A percentile compares a stretch with the other conserved stretches of the same genome.
These are phyloP conservation scores for Cyclostephanos tholiformis DNA, from an alignment of 108 stramenopile genomes.

Conservation along the genomic window DNA sequence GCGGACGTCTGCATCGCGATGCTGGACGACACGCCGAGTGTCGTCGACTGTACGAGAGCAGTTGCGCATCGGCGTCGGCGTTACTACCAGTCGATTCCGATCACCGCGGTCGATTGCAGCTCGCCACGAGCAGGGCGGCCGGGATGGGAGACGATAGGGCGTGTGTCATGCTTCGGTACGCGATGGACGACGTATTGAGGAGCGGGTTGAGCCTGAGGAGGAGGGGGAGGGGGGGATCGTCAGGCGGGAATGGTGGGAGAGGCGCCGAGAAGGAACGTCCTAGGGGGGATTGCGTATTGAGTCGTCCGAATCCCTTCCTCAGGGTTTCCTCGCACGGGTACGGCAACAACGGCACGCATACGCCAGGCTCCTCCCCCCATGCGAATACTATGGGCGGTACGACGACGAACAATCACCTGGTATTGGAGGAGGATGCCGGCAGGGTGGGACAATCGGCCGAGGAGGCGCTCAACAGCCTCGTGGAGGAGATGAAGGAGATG, in stretches of 20 bases:
- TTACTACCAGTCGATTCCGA: constrained; percentile 89
- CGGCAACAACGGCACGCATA: too few species aligned
- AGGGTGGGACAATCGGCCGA: constrained; percentile 70
- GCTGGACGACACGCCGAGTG: constrained; percentile 58
- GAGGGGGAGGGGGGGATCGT: constrained; percentile 47
- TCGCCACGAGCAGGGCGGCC: constrained; percentile 73
- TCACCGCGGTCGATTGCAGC: constrained; percentile 82
- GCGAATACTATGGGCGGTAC: neutral
- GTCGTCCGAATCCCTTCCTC: constrained; percentile 47
- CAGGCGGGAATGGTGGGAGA: constrained; percentile 55
- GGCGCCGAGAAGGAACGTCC: constrained; percentile 57
- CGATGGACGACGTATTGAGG: constrained; percentile 88
- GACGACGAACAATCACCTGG: neutral
- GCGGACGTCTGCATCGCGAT: constrained; percentile 53
- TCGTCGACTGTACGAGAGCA: constrained; percentile 66
- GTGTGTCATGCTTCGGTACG: constrained; percentile 82
- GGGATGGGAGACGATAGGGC: constrained; percentile 77
- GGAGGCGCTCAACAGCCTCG: constrained; percentile 70
- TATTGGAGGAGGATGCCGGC: constrained; percentile 15
- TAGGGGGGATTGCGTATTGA: constrained; percentile 78
- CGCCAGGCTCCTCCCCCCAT: too few species aligned
- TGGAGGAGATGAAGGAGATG: constrained; percentile 90
- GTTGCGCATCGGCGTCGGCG: constrained; percentile 73
- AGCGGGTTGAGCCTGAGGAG: constrained; percentile 60
- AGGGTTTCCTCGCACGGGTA: neutral